Percentiles rank a stretch among this genome's conserved stretches.
Conservation (phyloP, 345 rosid genomes). For the Melastoma malabathricum region DNA sequence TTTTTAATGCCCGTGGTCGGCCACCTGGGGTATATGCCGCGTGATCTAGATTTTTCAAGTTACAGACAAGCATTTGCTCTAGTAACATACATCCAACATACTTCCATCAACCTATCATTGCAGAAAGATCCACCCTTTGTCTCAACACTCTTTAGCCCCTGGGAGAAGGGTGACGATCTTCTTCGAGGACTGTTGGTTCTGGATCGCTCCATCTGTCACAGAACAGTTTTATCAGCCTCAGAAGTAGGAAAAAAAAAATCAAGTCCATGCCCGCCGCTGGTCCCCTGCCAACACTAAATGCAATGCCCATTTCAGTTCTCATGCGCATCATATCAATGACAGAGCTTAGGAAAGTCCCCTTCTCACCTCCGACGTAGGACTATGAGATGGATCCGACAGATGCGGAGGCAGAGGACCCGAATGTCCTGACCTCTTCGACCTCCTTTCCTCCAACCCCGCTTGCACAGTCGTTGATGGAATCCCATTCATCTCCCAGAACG, state of each 20-base stretch:
- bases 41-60: constrained; percentile 80
- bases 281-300: too few species aligned
- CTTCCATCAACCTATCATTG: constrained; percentile 88
- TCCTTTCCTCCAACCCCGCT: constrained; percentile 31
- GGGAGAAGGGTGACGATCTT: constrained; percentile 50
- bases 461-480: constrained; percentile 60
- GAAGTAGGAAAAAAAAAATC: too few species aligned
- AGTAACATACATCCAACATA: constrained; percentile 16
- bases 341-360: too few species aligned
- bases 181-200: constrained; percentile 64
- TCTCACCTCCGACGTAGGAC: constrained; percentile 91
- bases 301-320: too few species aligned
- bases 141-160: constrained; percentile 52
- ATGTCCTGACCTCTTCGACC: constrained; percentile 41
- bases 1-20: constrained; percentile 45
- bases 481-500: constrained; percentile 97
- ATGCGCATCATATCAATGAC: too few species aligned
- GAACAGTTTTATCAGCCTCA: constrained; percentile 14
- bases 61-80: constrained; percentile 15
- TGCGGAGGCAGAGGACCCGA: constrained; percentile 86
- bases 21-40: constrained; percentile 67
- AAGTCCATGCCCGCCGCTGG: too few species aligned
- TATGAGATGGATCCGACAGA: constrained; percentile 92
- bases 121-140: constrained; percentile 44
- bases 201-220: constrained; percentile 78